Evolutionary conservation across 306 rosid species (phyloP).

Genomic region (Trifolium dubium): DNA sequence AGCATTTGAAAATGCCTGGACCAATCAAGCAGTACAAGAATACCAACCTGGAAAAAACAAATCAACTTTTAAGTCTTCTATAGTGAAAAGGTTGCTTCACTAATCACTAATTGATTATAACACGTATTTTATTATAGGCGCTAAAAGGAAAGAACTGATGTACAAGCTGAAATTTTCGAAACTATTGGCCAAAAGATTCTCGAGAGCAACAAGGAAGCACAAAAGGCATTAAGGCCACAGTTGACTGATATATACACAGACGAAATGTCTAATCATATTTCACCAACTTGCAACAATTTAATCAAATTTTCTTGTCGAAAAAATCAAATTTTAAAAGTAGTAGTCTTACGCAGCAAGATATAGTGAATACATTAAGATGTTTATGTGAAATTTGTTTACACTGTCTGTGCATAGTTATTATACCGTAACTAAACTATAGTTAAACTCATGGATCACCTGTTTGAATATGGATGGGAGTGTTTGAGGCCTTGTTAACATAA

Average conservation of each 20-base stretch:
- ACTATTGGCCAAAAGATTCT: background rate
- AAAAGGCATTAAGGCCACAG: too few species aligned
- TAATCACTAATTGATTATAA: background rate
- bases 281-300: too few species aligned
- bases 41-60: conserved; percentile 73
- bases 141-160: background rate
- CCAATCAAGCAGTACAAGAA: conserved; percentile 89
- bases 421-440: background rate
- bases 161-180: background rate
- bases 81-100: conserved; percentile 18
- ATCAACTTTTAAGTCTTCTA: background rate
- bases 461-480: conserved; percentile 85
- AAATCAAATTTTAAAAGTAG: too few species aligned
- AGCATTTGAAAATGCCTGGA: conserved; percentile 75
- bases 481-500: conserved; percentile 84
- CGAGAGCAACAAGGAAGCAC: background rate
- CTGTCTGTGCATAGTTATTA: background rate
- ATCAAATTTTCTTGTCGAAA: too few species aligned
- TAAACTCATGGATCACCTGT: conserved; percentile 64
- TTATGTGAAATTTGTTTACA: background rate
- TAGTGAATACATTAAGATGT: too few species aligned
- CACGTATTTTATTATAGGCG: background rate
- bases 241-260: too few species aligned
- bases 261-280: too few species aligned
- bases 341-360: background rate